phyloP scores from a whole-genome alignment of 2,329 filamentous ascomycete species.

The Aspergillus versicolor region DNA sequence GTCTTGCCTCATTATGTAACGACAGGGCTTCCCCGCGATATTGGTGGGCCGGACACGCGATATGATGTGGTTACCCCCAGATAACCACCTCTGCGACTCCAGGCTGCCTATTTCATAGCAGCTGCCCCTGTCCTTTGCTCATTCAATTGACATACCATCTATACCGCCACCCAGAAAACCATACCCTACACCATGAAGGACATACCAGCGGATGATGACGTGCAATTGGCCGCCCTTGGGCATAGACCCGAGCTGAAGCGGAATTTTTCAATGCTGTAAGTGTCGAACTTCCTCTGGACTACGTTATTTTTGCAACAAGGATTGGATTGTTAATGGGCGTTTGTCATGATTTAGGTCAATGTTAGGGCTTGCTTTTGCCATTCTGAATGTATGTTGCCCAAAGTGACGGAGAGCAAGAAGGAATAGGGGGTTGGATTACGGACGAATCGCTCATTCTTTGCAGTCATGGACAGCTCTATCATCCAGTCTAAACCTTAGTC shows the following conservation, averaged over 20 bases:
- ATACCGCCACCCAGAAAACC: too few relatives aligned
- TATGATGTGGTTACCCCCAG: too few relatives aligned
- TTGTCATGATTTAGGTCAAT: slow-evolving; percentile 44
- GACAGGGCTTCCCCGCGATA: not conserved
- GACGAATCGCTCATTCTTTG: slow-evolving; percentile 6
- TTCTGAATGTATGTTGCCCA: slow-evolving; percentile 51
- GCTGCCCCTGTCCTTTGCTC: not conserved
- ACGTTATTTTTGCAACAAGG: not conserved
- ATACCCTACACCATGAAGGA: slow-evolving; percentile 14
- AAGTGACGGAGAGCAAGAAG: not conserved
- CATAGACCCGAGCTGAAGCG: slow-evolving; percentile 59
- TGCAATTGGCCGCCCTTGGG: slow-evolving; percentile 55
- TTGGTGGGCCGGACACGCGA: not conserved
- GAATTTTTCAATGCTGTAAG: slow-evolving; percentile 55
- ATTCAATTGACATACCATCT: too few relatives aligned
- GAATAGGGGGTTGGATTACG: not conserved
- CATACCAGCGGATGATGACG: slow-evolving; percentile 42
- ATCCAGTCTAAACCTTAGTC: slow-evolving; percentile 57
- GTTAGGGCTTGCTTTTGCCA: slow-evolving; percentile 63
- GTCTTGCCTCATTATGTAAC: not conserved
- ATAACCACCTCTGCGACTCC: too few relatives aligned
- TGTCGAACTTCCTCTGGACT: slow-evolving; percentile 1
- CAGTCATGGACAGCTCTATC: slow-evolving; percentile 62
- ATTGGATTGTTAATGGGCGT: not conserved
- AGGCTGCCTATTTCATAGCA: not conserved